Evolutionary conservation across 179 eudicot species (phyloP).

Genomic region (Silene coronaria): DNA sequence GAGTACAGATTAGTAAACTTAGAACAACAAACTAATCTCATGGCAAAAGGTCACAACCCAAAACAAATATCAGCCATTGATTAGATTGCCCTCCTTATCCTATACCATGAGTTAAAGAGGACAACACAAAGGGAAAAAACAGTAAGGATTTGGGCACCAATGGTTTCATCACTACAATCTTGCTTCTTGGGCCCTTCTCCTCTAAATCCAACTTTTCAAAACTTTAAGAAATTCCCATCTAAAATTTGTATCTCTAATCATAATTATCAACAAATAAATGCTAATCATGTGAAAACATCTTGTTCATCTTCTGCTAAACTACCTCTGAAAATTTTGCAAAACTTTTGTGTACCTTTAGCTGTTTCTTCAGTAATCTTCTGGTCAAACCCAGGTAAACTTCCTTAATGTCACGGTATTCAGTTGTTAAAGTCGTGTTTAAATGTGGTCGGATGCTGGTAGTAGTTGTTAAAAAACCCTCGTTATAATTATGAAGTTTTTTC

Average conservation of each 20-base stretch:
- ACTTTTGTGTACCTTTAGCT: constrained; percentile 25
- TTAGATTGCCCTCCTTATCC: constrained; percentile 14
- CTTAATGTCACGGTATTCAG: not conserved
- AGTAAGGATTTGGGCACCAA: constrained; percentile 10
- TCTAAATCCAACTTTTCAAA: not conserved
- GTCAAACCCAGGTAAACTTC: constrained; percentile 27
- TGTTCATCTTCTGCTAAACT: not conserved
- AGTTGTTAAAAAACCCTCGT: no score
- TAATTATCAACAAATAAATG: not conserved
- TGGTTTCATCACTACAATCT: constrained; percentile 27
- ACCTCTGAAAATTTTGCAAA: constrained; percentile 16
- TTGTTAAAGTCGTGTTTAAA: no score
- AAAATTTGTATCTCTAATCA: not conserved
- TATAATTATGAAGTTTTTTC: no score
- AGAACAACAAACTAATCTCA: no score
- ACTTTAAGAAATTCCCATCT: constrained; percentile 8
- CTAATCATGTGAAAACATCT: not conserved
- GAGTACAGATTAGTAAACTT: no score
- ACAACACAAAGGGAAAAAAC: not conserved
- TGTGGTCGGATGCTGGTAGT: no score
- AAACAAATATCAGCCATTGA: constrained; percentile 16
- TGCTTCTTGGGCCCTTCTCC: constrained; percentile 21
- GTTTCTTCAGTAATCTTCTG: constrained; percentile 26
- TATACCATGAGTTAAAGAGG: not conserved
- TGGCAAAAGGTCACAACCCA: not conserved